These are phyloP conservation scores for Crithidia expoeki DNA, from an alignment of 208 protist species.

Conservation along the genomic window DNA sequence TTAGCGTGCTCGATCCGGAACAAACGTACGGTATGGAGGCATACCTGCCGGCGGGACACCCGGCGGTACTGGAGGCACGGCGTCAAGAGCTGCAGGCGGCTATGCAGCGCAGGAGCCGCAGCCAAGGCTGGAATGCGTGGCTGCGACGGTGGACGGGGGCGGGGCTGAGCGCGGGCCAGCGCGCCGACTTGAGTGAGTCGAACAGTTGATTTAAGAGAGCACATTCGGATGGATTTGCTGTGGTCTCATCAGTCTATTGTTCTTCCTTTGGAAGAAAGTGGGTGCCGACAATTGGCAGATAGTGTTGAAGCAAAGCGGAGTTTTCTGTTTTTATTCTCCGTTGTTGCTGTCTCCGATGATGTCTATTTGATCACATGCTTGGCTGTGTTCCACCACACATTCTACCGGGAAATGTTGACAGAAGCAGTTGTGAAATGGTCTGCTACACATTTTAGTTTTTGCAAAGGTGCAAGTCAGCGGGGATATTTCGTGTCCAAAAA, in stretches of 20 bases:
- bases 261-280: too few relatives aligned
- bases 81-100: slow-evolving; percentile 30
- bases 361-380: slow-evolving; percentile 6
- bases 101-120: slow-evolving; percentile 22
- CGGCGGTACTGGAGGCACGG: slow-evolving; percentile 34
- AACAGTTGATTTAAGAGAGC: neutral
- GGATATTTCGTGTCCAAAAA: too few relatives aligned
- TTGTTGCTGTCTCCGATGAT: neutral
- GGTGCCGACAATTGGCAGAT: too few relatives aligned
- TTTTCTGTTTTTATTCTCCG: neutral
- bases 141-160: slow-evolving; percentile 43
- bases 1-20: slow-evolving; percentile 73
- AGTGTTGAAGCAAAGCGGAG: too few relatives aligned
- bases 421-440: too few relatives aligned
- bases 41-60: slow-evolving; percentile 79
- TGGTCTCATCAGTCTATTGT: too few relatives aligned
- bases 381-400: neutral
- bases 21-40: slow-evolving; percentile 50
- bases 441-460: too few relatives aligned
- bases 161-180: slow-evolving; percentile 55
- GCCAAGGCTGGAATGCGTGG: slow-evolving; percentile 55
- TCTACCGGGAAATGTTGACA: neutral
- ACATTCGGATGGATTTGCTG: too few relatives aligned
- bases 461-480: too few relatives aligned
- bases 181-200: slow-evolving; percentile 38